Base-by-base conservation (phyloP, 768 basidiomycete genomes). In the Guyanaporus albipodus region DNA sequence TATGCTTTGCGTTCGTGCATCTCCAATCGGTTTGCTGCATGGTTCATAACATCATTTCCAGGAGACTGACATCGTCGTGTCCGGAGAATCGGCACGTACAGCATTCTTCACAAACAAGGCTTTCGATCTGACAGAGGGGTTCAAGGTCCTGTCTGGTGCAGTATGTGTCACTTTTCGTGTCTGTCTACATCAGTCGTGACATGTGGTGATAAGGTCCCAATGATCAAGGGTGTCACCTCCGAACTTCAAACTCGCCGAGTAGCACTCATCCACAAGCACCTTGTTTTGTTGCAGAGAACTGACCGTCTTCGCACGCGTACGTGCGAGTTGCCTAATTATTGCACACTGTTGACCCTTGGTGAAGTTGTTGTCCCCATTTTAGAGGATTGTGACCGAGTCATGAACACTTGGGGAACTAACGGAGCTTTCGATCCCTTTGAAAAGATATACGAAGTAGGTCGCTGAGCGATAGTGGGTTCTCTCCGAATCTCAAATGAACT, bases 111-210 rank as follows among this genome's bases (percentile, higher is more conserved):
- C 75, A 3, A 78, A 83, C 46, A 81, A 78, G 65, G 77, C 77
- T 18, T 77, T 90, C 52, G 85, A 88, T 64, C 75, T 90, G 42
- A 82, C 80, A 33, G 85, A 87, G 69, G 87, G 85, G 6, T 89
- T 87, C 73, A 85, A 81, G 58, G 77, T 86, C 58, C 74, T 90
- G 50, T 85, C 84, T 40, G 87, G 86, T 41, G 85, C 83, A 45
- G 87, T 88, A 62, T 54, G 83, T 78, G 17, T 27, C 18, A 22
- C 17, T 21, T 43, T 42, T 24, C 22, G 6, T 42, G 29, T 48
- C 42, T 47, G n/a, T 42, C 49, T 29, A 49, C 46, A 38, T 48
- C 23, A 38, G 58, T 50, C 49, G 38, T 54, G 55, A 51, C 6
- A 11, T 42, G 43, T 46, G 21, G 43, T 35, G 48, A 44, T 27